Percentiles rank a stretch among this genome's conserved stretches.
Conservation (phyloP, 257 asterid species). For the Verbascum thapsus region DNA sequence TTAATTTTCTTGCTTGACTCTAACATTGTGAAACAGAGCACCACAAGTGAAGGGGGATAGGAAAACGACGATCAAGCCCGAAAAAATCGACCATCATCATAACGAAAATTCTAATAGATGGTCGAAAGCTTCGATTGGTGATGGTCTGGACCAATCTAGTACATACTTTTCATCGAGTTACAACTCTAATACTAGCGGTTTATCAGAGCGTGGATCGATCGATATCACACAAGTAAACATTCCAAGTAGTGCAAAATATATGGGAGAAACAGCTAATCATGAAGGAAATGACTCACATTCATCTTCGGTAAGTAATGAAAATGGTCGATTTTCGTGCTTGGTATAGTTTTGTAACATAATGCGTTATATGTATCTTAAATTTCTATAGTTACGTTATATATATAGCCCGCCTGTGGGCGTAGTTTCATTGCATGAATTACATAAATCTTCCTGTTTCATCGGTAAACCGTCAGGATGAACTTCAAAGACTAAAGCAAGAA, state of each 20-base stretch:
- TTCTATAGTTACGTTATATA: too few species aligned
- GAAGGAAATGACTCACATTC: constrained; percentile 27
- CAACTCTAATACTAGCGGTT: constrained; percentile 22
- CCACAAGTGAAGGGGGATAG: constrained; percentile 34
- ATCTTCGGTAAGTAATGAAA: constrained; percentile 42
- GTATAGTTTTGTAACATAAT: too few species aligned
- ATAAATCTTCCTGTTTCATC: neutral
- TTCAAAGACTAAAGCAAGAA: constrained; percentile 58
- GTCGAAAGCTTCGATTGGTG: constrained; percentile 21
- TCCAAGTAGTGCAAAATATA: constrained; percentile 23
- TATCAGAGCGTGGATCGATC: constrained; percentile 19
- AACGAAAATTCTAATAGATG: constrained; percentile 26
- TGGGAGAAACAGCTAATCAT: constrained; percentile 28
- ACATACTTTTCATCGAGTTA: too few species aligned
- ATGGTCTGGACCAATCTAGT: too few species aligned
- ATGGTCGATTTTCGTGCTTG: neutral
- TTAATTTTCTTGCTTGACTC: neutral
- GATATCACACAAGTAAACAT: constrained; percentile 38
- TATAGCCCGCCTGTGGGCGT: neutral
- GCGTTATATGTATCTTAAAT: too few species aligned
- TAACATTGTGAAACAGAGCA: too few species aligned
- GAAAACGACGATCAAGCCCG: constrained; percentile 29
- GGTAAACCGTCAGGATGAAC: constrained; percentile 37
- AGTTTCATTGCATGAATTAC: neutral
- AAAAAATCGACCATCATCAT: constrained; percentile 16